These are phyloP conservation scores for Boletales sp. DNA, from an alignment of 768 basidiomycete species.

Conservation along the genomic window DNA sequence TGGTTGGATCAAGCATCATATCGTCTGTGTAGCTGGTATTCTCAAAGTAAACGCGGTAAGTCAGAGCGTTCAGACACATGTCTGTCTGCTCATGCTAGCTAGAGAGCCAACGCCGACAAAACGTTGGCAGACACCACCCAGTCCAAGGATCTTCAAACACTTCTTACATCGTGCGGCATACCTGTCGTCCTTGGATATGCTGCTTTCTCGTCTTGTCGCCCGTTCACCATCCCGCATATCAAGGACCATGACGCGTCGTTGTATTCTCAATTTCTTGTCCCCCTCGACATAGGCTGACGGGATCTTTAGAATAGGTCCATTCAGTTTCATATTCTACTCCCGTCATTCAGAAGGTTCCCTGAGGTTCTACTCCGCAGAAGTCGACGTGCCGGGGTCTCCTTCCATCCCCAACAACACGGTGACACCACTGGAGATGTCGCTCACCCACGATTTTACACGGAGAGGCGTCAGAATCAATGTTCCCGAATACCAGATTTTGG, in stretches of 20 bases:
- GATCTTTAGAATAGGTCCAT: conserved; percentile 10
- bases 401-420: conserved; percentile 13
- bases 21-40: conserved; percentile 51
- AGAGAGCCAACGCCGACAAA: conserved; percentile 16
- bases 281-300: conserved; percentile 8
- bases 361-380: conserved; percentile 60
- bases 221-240: conserved; percentile 24
- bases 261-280: conserved; percentile 7
- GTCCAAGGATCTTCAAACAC: conserved; percentile 15
- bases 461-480: conserved; percentile 5
- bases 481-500: conserved; percentile 26
- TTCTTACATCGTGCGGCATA: conserved; percentile 14
- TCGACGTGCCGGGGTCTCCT: conserved; percentile 25
- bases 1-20: conserved; percentile 49
- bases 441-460: conserved; percentile 40
- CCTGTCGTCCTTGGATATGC: conserved; percentile 31
- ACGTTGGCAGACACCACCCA: conserved; percentile 10
- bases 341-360: conserved; percentile 53
- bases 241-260: conserved; percentile 29
- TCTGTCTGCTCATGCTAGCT: conserved; percentile 1
- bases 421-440: conserved; percentile 26
- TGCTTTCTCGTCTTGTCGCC: conserved; percentile 13
- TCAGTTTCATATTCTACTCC: conserved; percentile 46
- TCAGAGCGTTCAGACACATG: background rate
- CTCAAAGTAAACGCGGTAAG: conserved; percentile 35